Evolutionary conservation across 2,329 filamentous ascomycete genomes (phyloP).

Genomic region (Alternaria gaisen): DNA sequence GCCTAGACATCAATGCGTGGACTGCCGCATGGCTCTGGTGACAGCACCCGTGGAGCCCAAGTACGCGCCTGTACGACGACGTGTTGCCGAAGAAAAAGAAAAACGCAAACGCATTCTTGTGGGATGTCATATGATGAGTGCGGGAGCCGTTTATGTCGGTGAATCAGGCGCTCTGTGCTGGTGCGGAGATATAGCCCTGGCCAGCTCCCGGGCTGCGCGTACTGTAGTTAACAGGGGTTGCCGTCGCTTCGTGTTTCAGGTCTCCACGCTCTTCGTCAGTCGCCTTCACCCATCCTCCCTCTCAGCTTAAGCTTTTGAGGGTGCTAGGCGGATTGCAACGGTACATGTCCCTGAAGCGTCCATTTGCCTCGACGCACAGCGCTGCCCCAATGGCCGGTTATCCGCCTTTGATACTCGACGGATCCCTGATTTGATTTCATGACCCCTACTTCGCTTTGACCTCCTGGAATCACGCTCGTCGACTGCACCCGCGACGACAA

Average conservation of each 20-base stretch:
- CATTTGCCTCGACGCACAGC: slow-evolving; percentile 15
- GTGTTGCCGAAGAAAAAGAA: neutral
- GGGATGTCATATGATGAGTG: neutral
- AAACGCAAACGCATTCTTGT: slow-evolving; percentile 1
- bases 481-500: slow-evolving; percentile 10
- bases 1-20: neutral
- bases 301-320: slow-evolving; percentile 6
- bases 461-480: slow-evolving; percentile 11
- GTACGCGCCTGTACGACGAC: neutral
- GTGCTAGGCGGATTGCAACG: slow-evolving; percentile 17
- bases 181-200: slow-evolving; percentile 10
- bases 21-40: neutral
- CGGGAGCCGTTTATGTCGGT: slow-evolving; percentile 3
- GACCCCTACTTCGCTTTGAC: slow-evolving; percentile 15
- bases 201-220: slow-evolving; percentile 4
- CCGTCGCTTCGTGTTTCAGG: slow-evolving; percentile 16
- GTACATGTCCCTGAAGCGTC: slow-evolving; percentile 7
- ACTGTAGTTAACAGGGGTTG: neutral
- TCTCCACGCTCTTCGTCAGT: slow-evolving; percentile 10
- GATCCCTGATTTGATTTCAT: slow-evolving; percentile 12
- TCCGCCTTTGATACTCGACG: slow-evolving; percentile 22
- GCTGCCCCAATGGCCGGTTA: slow-evolving; percentile 23
- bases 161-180: slow-evolving; percentile 3
- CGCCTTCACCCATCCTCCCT: slow-evolving; percentile 11
- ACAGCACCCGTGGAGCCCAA: neutral